Base-by-base conservation (phyloP, 164 flowering plant genomes). In the Vitis cinerea region DNA sequence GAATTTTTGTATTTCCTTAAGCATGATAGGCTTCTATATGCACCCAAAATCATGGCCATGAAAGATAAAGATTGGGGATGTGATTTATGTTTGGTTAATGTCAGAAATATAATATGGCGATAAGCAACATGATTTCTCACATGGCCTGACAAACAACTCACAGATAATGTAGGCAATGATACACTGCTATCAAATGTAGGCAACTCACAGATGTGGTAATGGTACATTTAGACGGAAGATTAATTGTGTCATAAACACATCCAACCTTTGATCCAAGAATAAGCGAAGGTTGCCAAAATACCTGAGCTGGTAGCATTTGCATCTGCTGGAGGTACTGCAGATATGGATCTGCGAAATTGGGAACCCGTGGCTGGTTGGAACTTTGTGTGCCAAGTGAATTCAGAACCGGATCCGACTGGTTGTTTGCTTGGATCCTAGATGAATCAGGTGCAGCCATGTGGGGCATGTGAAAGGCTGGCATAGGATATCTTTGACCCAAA, bases 301-400 rank as follows among this genome's bases (percentile, higher is more conserved):
- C 93, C 90, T 86, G 92, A 59, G 75, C 78, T 47, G 57, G 60
- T 29, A 80, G 79, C 52, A 80, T 15, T 67, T 78, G 93, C 85
- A 84, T 78, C 68, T 79, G 87, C 16, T 85, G 90, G 53, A 83
- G 74, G 74, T 77, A 86, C 61, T 84, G 92, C 59, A 85, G 94
- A 78, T 87, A 88, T 50, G 90, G 85, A 79, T 90, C 86, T 13
- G 68, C 55, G 62, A 84, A 78, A 70, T 78, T 83, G 16, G 86
- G 83, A 3, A 68, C 4, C 52, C 67, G 79, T 17, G 76, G 75
- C 59, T 76, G 86, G 70, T 69, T 82, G 54, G 79, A 77, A 67
- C 63, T 71, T 61, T 77, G 88, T 23, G 75, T 7, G 57, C 63
- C 77, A 55, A 66, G 27, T 16, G 88, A 37, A 72, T 71, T 86